Conservation (phyloP, 2,329 filamentous ascomycete species). For the Fusarium nodosum region DNA sequence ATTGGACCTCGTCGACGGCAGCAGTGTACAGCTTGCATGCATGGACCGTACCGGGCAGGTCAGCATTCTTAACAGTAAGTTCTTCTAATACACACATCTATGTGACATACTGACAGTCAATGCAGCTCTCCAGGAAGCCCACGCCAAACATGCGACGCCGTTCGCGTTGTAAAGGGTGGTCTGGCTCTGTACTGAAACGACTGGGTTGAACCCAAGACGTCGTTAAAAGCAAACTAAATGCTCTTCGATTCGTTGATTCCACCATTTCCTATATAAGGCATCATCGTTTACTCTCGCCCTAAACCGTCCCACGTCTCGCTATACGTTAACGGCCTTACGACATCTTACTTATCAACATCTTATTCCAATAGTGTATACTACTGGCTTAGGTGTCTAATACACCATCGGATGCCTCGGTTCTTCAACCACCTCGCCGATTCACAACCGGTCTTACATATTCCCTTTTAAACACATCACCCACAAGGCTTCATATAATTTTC, state of each 20-base stretch:
- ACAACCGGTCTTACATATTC: slow-evolving; percentile 18
- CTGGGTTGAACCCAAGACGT: slow-evolving; percentile 17
- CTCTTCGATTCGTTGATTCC: slow-evolving; percentile 17
- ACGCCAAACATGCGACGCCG: slow-evolving; percentile 52
- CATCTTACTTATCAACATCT: slow-evolving; percentile 24
- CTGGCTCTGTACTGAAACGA: not conserved
- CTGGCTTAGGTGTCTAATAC: slow-evolving; percentile 24
- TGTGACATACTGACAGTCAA: slow-evolving; percentile 16
- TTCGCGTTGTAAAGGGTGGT: slow-evolving; percentile 50
- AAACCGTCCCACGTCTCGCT: slow-evolving; percentile 30
- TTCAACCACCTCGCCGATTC: slow-evolving; percentile 7
- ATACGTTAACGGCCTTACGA: slow-evolving; percentile 42
- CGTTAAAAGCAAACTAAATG: slow-evolving; percentile 9
- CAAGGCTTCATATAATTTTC: slow-evolving; percentile 28
- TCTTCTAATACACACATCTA: not conserved
- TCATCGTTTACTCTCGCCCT: slow-evolving; percentile 7
- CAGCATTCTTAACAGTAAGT: slow-evolving; percentile 68
- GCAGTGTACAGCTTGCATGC: slow-evolving; percentile 73
- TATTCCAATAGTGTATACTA: slow-evolving; percentile 32
- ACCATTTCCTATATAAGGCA: slow-evolving; percentile 36
- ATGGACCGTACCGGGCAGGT: slow-evolving; percentile 71
- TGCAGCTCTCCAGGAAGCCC: slow-evolving; percentile 56
- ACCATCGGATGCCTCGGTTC: slow-evolving; percentile 15
- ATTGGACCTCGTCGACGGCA: slow-evolving; percentile 71
- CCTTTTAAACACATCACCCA: slow-evolving; percentile 17